These are phyloP conservation scores for Nothophytophthora sp. DNA, from an alignment of 352 stramenopile species.

Conservation along the genomic window DNA sequence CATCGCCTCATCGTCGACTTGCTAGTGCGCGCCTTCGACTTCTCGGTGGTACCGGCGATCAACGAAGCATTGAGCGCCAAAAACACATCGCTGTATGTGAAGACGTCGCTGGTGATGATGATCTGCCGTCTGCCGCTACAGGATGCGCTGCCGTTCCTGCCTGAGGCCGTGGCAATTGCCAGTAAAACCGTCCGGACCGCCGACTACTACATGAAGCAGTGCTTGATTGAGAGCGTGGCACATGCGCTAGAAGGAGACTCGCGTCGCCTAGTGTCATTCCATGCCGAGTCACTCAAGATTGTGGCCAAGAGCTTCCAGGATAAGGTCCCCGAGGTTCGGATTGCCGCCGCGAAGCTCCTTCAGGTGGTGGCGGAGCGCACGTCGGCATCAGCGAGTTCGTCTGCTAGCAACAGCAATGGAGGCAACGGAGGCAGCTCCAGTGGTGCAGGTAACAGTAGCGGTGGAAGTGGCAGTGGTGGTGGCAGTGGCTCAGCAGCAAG, in stretches of 20 bases:
- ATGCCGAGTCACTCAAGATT: conserved; percentile 77
- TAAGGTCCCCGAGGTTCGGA: conserved; percentile 74
- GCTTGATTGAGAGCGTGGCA: conserved; percentile 66
- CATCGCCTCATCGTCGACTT: conserved; percentile 72
- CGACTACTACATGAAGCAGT: conserved; percentile 85
- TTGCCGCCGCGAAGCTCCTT: conserved; percentile 60
- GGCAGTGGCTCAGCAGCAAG: conserved; percentile 8
- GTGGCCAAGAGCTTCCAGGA: conserved; percentile 71
- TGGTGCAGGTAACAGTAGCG: conserved; percentile 24
- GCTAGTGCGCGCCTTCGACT: conserved; percentile 76
- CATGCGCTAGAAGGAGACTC: conserved; percentile 51
- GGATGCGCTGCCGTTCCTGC: conserved; percentile 67
- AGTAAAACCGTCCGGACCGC: conserved; percentile 56
- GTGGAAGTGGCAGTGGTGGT: conserved; percentile 13
- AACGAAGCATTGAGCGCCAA: conserved; percentile 60
- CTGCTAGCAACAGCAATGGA: conserved; percentile 7
- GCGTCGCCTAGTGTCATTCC: conserved; percentile 37
- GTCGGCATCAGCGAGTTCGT: conserved; percentile 17
- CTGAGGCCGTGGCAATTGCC: conserved; percentile 62
- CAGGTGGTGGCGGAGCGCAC: conserved; percentile 64
- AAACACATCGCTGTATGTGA: conserved; percentile 64
- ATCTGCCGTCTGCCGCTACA: conserved; percentile 53
- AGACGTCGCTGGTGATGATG: conserved; percentile 70
- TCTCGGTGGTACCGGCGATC: conserved; percentile 50
- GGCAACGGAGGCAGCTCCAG: conserved; percentile 8